Conservation (phyloP, 73 alveolate genomes). For the Blepharisma stoltei region DNA sequence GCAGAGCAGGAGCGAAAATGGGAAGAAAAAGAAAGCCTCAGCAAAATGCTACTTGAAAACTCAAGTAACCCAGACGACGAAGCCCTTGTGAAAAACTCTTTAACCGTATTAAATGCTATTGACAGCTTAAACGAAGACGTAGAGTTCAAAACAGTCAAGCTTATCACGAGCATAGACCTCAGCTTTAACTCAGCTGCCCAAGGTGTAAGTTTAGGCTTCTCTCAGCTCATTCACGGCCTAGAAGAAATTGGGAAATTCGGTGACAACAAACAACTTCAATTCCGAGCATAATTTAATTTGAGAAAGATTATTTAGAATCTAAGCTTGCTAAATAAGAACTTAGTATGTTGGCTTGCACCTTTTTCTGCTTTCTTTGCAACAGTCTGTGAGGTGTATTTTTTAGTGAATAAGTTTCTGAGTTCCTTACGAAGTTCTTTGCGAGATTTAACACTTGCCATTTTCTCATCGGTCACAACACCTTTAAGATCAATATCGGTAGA, state of each 20-base stretch:
- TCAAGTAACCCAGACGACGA: not conserved
- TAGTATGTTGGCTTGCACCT: not conserved
- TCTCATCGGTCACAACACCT: constrained; percentile 23
- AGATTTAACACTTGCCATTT: not conserved
- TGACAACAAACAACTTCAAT: constrained; percentile 15
- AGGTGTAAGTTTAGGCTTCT: not conserved
- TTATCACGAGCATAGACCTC: constrained; percentile 1
- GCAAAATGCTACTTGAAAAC: not conserved
- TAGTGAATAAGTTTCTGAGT: not conserved
- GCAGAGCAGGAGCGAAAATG: constrained; percentile 6
- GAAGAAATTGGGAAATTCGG: constrained; percentile 20
- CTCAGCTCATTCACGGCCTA: constrained; percentile 3
- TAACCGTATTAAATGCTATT: not conserved
- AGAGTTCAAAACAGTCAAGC: not conserved
- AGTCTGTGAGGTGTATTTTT: constrained; percentile 3
- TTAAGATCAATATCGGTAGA: constrained; percentile 9
- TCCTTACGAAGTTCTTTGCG: not conserved
- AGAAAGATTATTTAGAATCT: not conserved
- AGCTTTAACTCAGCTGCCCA: not conserved
- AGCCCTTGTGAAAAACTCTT: not conserved
- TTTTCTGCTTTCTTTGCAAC: constrained; percentile 1
- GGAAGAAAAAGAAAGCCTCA: constrained; percentile 17
- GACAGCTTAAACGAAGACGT: not conserved
- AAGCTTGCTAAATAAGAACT: constrained; percentile 23
- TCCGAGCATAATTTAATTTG: constrained; percentile 13